Base-by-base conservation (phyloP, 2,329 filamentous ascomycete species). In the Coniella lustricola region DNA sequence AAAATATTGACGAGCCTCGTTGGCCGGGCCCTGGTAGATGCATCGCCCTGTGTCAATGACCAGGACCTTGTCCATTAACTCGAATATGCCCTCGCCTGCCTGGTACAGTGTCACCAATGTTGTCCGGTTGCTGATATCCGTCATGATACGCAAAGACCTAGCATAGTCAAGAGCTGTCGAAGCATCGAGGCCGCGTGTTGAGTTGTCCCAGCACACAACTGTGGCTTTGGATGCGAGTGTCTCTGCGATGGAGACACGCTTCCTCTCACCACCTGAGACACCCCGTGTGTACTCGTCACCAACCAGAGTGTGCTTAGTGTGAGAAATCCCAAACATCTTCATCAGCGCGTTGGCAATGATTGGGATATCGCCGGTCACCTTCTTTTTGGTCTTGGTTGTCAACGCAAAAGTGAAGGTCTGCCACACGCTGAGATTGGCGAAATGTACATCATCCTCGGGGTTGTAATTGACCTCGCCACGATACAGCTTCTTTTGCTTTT, bases 161-260 rank as follows among this genome's bases (percentile, higher is more conserved):
- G 82, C 78, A 50, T 83, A 87, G 55, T 85, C 79, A 9, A 85
- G 62, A 1, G 83, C 83, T 0, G 80, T 86, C 31, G 75, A 78
- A 13, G 78, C 75, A 57, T 87, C 83, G 2, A 87, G 66, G 1
- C 83, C 83, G 50, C 73, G 71, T 0, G 81, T 86, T 3, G 75
- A 80, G 52, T 87, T 86, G 55, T 83, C 86, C 85, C 85, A 90
- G 52, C 82, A 84, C 61, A 87, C 82, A 2, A 79, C 70, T 36
- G 75, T 81, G 2, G 79, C 77, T n/a, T 72, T 65, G 1, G 70
- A 71, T 9, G 76, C 73, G 49, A 85, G 78, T 5, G 82, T 83
- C 64, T 90, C 85, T 7, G 82, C 84, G 55, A 90, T 87, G 44
- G 79, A 84, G 5, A 90, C 85, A 60, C 87, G 80, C 66, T 90